These are phyloP conservation scores for Dryas drummondii DNA, from an alignment of 306 rosid species.

Conservation along the genomic window DNA sequence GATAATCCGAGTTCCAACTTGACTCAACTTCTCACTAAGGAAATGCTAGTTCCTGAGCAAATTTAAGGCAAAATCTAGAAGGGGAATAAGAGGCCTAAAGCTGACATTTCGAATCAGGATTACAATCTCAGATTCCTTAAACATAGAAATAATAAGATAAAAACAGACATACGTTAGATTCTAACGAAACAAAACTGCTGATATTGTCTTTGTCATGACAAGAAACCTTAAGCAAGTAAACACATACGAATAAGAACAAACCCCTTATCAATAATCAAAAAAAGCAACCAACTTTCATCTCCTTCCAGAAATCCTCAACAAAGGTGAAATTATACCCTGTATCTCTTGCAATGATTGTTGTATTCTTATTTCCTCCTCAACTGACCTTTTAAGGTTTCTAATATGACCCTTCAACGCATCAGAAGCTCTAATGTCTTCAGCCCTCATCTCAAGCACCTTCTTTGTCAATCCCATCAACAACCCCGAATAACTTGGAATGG, in stretches of 20 bases:
- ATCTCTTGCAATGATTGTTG: slow-evolving; percentile 75
- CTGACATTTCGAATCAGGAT: neutral
- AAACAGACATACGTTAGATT: neutral
- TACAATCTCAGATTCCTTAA: neutral
- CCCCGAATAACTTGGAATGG: slow-evolving; percentile 52
- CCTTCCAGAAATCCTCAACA: slow-evolving; percentile 74
- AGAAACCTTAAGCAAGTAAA: slow-evolving; percentile 4
- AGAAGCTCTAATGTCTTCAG: slow-evolving; percentile 58
- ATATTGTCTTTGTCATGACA: slow-evolving; percentile 10
- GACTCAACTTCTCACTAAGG: neutral
- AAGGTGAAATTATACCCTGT: slow-evolving; percentile 81
- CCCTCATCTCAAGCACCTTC: slow-evolving; percentile 73
- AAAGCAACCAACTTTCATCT: slow-evolving; percentile 40
- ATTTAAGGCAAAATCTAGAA: neutral
- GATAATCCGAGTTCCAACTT: no score
- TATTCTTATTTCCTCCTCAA: slow-evolving; percentile 71
- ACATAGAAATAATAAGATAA: neutral
- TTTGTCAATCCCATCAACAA: slow-evolving; percentile 66
- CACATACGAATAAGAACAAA: neutral
- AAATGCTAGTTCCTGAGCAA: neutral
- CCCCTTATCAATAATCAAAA: slow-evolving; percentile 1
- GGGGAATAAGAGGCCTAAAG: neutral
- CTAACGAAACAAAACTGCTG: slow-evolving; percentile 16
- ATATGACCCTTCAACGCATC: slow-evolving; percentile 42
- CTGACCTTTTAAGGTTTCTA: slow-evolving; percentile 69